Percentiles rank a stretch among this genome's conserved stretches.
These are phyloP conservation scores for Ampelocalamus luodianensis DNA, from an alignment of 176 grass and related monocot species.

Conservation along the genomic window DNA sequence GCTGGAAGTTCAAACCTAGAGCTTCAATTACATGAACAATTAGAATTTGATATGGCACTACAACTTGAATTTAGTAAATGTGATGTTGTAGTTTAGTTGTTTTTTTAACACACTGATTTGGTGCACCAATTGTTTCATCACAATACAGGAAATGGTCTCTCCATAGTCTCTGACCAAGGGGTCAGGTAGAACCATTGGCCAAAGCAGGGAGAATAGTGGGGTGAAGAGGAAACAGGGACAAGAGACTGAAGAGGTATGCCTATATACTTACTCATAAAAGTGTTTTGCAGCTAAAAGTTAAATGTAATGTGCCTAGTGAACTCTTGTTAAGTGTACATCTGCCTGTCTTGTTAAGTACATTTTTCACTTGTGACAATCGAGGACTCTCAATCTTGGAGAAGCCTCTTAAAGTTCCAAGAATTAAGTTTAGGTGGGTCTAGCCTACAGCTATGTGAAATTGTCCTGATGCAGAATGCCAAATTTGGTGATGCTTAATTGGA, in stretches of 20 bases:
- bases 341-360: too few relatives aligned
- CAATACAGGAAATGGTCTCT: slow-evolving; percentile 71
- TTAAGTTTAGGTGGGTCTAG: too few relatives aligned
- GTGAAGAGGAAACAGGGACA: slow-evolving; percentile 68
- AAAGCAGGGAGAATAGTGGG: too few relatives aligned
- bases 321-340: slow-evolving; percentile 23
- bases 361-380: too few relatives aligned
- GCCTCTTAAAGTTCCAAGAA: too few relatives aligned
- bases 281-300: background rate
- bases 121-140: slow-evolving; percentile 30
- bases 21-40: background rate
- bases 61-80: slow-evolving; percentile 22
- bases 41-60: background rate
- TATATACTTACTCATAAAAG: slow-evolving; percentile 22
- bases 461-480: too few relatives aligned
- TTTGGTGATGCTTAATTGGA: too few relatives aligned
- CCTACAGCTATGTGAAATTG: too few relatives aligned
- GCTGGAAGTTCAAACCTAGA: background rate
- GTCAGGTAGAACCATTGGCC: too few relatives aligned
- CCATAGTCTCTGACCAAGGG: slow-evolving; percentile 54
- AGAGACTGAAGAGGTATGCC: slow-evolving; percentile 58
- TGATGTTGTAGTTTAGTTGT: background rate
- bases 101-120: slow-evolving; percentile 28
- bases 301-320: slow-evolving; percentile 11
- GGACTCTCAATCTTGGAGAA: too few relatives aligned